Percentiles rank a stretch among this genome's conserved stretches.
Conservation (phyloP, 2,329 filamentous ascomycete genomes). For the Falciphora oryzae region DNA sequence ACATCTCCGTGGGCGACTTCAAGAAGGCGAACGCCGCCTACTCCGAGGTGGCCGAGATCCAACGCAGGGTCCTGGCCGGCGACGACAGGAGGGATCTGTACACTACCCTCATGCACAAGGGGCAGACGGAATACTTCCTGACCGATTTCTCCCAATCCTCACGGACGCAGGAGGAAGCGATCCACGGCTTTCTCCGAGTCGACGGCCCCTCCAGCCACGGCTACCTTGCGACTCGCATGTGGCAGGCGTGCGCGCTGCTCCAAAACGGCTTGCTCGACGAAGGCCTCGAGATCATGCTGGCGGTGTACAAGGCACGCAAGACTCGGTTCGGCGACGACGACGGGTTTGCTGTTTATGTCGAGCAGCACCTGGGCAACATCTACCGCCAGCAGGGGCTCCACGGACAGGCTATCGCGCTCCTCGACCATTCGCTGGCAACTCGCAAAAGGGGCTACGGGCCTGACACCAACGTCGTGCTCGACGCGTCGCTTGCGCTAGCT, state of each 20-base stretch:
- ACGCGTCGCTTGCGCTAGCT: background rate
- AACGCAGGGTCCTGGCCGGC: background rate
- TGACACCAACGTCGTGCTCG: background rate
- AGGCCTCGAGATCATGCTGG: background rate
- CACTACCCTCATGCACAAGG: background rate
- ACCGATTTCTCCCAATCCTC: background rate
- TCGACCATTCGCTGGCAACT: background rate
- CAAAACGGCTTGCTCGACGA: background rate
- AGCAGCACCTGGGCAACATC: background rate
- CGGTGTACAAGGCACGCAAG: background rate
- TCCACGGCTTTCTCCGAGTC: background rate
- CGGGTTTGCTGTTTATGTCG: background rate
- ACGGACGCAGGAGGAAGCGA: background rate
- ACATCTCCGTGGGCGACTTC: background rate
- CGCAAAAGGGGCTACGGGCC: background rate
- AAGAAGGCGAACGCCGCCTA: background rate
- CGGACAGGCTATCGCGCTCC: background rate
- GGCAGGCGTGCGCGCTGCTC: background rate
- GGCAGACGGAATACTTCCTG: constrained; percentile 1
- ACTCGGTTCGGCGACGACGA: background rate
- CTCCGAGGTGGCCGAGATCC: background rate
- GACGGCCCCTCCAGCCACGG: background rate
- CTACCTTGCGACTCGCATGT: background rate
- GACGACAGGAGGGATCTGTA: background rate
- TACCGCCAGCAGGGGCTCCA: background rate